phyloP scores from a whole-genome alignment of 148 eudicot species.

The Chenopodium berlandieri region DNA sequence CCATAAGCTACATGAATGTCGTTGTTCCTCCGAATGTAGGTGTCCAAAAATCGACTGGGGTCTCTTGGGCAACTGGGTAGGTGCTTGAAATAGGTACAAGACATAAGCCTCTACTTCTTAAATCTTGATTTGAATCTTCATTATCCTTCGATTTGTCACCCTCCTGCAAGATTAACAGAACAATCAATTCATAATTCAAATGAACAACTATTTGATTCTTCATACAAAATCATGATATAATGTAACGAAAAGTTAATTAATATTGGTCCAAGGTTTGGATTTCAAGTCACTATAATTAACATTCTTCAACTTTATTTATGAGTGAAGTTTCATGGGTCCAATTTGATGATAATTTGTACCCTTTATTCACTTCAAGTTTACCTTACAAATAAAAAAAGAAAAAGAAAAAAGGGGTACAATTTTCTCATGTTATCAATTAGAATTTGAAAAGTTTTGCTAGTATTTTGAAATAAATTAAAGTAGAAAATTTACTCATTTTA shows the following conservation, averaged over 20 bases:
- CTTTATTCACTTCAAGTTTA: neutral
- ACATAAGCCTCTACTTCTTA: constrained; percentile 77
- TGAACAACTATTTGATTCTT: too few species aligned
- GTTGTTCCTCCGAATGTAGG: constrained; percentile 64
- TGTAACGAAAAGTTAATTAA: neutral
- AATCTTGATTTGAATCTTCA: constrained; percentile 38
- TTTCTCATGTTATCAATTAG: neutral
- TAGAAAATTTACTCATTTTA: neutral
- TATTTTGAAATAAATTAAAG: neutral
- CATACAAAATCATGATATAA: too few species aligned
- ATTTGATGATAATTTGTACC: neutral
- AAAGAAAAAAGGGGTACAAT: neutral
- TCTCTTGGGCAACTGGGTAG: constrained; percentile 66
- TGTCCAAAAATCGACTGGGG: constrained; percentile 83
- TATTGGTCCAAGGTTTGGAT: too few species aligned
- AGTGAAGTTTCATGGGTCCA: neutral
- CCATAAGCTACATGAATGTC: constrained; percentile 46
- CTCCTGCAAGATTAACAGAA: constrained; percentile 27
- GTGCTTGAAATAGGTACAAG: constrained; percentile 85
- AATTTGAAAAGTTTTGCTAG: neutral
- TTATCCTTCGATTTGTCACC: constrained; percentile 25
- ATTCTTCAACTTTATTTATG: too few species aligned
- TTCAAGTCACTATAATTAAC: neutral
- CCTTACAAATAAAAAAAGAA: neutral
- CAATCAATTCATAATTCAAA: neutral